Evolutionary conservation across 1,284 basidiomycete species (phyloP).

Genomic region (Rhodotorula sp.): DNA sequence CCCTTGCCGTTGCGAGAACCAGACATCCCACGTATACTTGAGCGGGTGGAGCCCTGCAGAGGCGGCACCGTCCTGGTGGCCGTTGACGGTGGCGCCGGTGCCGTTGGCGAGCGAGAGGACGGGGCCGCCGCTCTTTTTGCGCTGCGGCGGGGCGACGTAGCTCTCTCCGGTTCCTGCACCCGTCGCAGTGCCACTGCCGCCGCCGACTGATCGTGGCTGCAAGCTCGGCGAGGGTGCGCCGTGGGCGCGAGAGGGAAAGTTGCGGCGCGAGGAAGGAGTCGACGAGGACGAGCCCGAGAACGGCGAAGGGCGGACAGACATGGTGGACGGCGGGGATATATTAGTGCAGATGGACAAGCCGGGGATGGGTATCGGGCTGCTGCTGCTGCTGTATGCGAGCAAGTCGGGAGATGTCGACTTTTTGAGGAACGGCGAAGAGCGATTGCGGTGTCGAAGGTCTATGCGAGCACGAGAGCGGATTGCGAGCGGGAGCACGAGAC

Average conservation of each 20-base stretch:
- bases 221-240: neutral
- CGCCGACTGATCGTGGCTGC: constrained; percentile 1
- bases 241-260: neutral
- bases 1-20: constrained; percentile 32
- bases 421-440: neutral
- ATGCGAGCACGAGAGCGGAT: neutral
- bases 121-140: constrained; percentile 22
- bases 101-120: constrained; percentile 29
- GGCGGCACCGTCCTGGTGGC: neutral
- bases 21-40: constrained; percentile 41
- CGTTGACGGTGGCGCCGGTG: neutral
- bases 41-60: constrained; percentile 31
- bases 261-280: constrained; percentile 17
- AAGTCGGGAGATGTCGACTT: too few species aligned
- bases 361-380: neutral
- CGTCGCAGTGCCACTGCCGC: neutral
- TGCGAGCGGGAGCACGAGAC: too few species aligned
- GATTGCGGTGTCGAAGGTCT: neutral
- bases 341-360: neutral
- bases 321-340: neutral
- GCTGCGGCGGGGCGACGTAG: neutral
- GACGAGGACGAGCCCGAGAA: neutral
- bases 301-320: constrained; percentile 22
- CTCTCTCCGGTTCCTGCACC: neutral
- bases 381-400: neutral